Conservation (phyloP, 768 basidiomycete species). For the Holtermannia corniformis region DNA sequence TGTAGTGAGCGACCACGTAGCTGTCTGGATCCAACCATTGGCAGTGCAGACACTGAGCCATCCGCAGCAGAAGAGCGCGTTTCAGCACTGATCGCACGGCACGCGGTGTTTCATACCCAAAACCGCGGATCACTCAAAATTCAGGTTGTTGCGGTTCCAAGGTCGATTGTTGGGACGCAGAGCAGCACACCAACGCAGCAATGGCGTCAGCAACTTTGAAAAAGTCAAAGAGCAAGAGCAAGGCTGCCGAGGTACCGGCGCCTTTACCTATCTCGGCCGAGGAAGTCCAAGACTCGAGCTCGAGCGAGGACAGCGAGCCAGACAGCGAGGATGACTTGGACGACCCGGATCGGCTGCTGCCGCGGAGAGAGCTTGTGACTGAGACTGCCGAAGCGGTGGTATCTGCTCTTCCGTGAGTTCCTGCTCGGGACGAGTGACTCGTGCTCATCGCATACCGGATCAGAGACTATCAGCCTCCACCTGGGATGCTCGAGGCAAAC, state of each 20-base stretch:
- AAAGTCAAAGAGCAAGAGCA: neutral
- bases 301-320: constrained; percentile 9
- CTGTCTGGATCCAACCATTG: too few relatives aligned
- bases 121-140: too few relatives aligned
- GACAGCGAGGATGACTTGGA: constrained; percentile 15
- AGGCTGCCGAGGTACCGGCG: neutral
- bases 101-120: too few relatives aligned
- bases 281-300: neutral
- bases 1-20: too few relatives aligned
- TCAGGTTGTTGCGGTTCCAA: too few relatives aligned
- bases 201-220: too few relatives aligned
- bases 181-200: too few relatives aligned
- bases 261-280: neutral
- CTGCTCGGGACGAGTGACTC: neutral
- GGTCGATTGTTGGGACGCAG: too few relatives aligned
- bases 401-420: neutral
- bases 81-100: too few relatives aligned
- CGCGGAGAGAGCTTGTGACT: neutral
- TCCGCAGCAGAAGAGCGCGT: too few relatives aligned
- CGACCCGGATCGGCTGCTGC: neutral
- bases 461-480: neutral
- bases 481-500: neutral
- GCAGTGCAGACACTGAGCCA: too few relatives aligned
- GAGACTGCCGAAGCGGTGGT: neutral
- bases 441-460: too few relatives aligned